Base-by-base conservation (phyloP, 2,329 filamentous ascomycete genomes). In the Podosphaera xanthii region DNA sequence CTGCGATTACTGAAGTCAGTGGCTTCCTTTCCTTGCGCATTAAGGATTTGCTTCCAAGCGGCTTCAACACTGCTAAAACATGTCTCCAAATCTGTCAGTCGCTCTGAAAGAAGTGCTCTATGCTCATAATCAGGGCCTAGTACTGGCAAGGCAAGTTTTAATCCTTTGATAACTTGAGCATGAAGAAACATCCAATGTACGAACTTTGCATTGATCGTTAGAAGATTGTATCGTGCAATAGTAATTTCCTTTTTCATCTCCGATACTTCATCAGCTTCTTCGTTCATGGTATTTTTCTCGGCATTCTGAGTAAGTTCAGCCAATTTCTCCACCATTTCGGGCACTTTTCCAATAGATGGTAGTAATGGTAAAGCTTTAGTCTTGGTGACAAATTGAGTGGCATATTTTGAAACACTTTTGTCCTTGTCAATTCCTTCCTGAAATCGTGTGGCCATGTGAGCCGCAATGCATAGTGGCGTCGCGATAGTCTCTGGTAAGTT, bases 391-490 rank as follows among this genome's bases (percentile, higher is more conserved):
- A 66, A 61, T 57, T 60, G 66, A 58, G 66, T 63, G 10, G 69
- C 70, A 62, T 74, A 75, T 44, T 65, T 66, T 33, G 64, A 63
- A 35, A 76, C 74, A 36, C 71, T 67, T 3, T 68, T 68, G 33
- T 67, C 67, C n/a, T 66, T 62, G 62, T 76, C 74, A 42, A 70
- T 69, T 2, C 70, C 70, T 3, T 63, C 69, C 30, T 65, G 62
- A 40, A 71, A 62, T 35, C 69, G 68, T n/a, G 71, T 44, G 2
- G 72, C 71, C 46, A 69, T 67, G n/a, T 72, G 70, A 34, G 74
- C 72, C 61, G 70, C 70, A 14, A 78, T 65, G 58, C 76, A 71
- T 6, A 77, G 66, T 22, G 75, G 61, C 2, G 71, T 65, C 31
- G 69, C 74, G 52, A 63, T 68, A 22, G 75, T 69, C 34, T 71